Base-by-base conservation (phyloP, 2,329 filamentous ascomycete species). In the Penicillium concentricum region DNA sequence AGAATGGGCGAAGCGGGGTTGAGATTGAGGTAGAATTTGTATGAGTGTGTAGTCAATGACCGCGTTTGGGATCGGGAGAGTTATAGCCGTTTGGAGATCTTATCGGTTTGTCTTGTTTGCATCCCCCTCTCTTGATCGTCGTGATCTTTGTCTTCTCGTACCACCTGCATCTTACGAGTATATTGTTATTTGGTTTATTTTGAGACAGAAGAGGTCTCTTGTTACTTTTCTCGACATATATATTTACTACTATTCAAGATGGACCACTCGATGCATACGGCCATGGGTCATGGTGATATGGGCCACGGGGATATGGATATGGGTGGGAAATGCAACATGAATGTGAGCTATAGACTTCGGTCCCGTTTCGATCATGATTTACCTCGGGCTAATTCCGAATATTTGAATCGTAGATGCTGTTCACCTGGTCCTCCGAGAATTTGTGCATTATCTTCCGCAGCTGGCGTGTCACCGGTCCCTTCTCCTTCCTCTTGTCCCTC, bases 381-480 rank as follows among this genome's bases (percentile, higher is more conserved):
- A 18, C 4, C 34, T 10, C 34, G 41, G 22, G 32, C 58, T 58
- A 53, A 59, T 48, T 2, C n/a, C 44, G 2, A 37, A 22, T 32
- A 4, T 9, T 44, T 51, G 65, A 45, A 60, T 47, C 4, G 34
- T 66, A 96, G 92, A 97, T 97, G 93, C 86, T 97, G 65, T 99
- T 99, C 81, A 97, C 92, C 60, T 99, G 93, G 93, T 86, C 92
- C 74, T 93, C 92, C 3, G 85, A 82, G 55, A 89, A 97, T 78
- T 90, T 99, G 63, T 99, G 94, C 83, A 95, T 99, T 76, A 85
- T 99, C 75, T 99, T 97, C 82, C 84, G 83, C 67, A 86, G 87
- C 76, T 99, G 94, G 94, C 92, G 90, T 77, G 79, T 99, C 74
- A 87, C 83, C 60, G 87, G 87, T 59, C 87, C 87, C 3, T 69